A percentile compares a stretch with the other conserved stretches of the same genome.
These are phyloP conservation scores for Sechiopsis laciniata DNA, from an alignment of 306 rosid genomes.

Conservation along the genomic window DNA sequence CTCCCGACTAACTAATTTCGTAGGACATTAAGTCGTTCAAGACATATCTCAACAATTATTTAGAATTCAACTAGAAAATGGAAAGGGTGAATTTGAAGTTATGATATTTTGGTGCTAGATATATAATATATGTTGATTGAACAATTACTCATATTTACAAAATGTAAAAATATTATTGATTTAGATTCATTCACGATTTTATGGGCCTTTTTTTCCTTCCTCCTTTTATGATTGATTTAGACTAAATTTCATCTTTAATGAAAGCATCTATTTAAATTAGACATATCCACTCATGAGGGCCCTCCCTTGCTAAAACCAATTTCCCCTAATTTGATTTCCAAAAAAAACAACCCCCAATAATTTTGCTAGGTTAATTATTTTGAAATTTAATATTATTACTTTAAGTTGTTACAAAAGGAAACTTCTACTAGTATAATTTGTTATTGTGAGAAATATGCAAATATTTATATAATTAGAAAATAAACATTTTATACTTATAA, in stretches of 20 bases:
- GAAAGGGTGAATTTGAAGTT: too few relatives aligned
- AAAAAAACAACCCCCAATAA: too few relatives aligned
- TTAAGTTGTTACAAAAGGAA: too few relatives aligned
- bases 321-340: not conserved
- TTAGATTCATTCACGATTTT: not conserved
- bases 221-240: conserved; percentile 19
- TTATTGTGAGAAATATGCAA: too few relatives aligned
- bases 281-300: conserved; percentile 13
- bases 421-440: too few relatives aligned
- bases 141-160: not conserved
- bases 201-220: not conserved
- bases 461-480: too few relatives aligned
- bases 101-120: too few relatives aligned
- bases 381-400: not conserved
- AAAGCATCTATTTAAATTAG: conserved; percentile 17
- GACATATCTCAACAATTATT: too few relatives aligned
- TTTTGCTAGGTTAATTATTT: not conserved
- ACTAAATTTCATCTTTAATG: conserved; percentile 10
- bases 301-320: not conserved
- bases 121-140: too few relatives aligned
- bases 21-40: too few relatives aligned
- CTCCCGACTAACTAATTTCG: too few relatives aligned
- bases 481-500: too few relatives aligned
- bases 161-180: conserved; percentile 14
- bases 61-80: not conserved